Evolutionary conservation across 768 basidiomycete species (phyloP).

Genomic region (Hypholoma sublateritium): DNA sequence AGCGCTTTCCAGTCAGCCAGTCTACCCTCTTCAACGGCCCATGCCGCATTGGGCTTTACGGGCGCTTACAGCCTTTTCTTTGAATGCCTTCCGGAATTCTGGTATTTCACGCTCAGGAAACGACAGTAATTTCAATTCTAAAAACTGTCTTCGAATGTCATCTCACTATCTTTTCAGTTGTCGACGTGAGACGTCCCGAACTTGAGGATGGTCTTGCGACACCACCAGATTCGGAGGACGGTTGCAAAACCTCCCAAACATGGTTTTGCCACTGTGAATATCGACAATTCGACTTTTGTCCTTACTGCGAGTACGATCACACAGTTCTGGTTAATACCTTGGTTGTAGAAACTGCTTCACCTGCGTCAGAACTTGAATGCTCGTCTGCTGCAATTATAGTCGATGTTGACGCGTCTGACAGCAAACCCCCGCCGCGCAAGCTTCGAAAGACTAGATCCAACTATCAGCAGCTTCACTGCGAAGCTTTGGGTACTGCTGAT

Average conservation of each 20-base stretch:
- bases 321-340: slow-evolving; percentile 1
- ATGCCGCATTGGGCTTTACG: slow-evolving; percentile 13
- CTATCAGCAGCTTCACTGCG: slow-evolving; percentile 17
- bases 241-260: background rate
- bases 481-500: slow-evolving; percentile 9
- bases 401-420: background rate
- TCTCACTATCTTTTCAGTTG: background rate
- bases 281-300: slow-evolving; percentile 20
- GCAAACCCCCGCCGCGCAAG: slow-evolving; percentile 11
- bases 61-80: slow-evolving; percentile 15
- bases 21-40: slow-evolving; percentile 6
- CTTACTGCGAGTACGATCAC: slow-evolving; percentile 22
- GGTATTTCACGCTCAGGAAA: background rate
- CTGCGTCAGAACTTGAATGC: background rate
- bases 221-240: background rate
- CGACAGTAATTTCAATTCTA: too few species aligned
- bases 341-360: background rate
- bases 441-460: slow-evolving; percentile 20
- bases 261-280: slow-evolving; percentile 14
- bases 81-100: background rate
- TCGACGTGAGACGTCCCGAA: background rate
- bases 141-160: too few species aligned
- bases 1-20: too few species aligned
- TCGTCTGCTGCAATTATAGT: background rate
- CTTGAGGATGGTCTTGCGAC: background rate